Percentiles rank a stretch among this genome's conserved stretches.
These are phyloP conservation scores for Exophiala alcalophila DNA, from an alignment of 2,329 filamentous ascomycete genomes.

Conservation along the genomic window DNA sequence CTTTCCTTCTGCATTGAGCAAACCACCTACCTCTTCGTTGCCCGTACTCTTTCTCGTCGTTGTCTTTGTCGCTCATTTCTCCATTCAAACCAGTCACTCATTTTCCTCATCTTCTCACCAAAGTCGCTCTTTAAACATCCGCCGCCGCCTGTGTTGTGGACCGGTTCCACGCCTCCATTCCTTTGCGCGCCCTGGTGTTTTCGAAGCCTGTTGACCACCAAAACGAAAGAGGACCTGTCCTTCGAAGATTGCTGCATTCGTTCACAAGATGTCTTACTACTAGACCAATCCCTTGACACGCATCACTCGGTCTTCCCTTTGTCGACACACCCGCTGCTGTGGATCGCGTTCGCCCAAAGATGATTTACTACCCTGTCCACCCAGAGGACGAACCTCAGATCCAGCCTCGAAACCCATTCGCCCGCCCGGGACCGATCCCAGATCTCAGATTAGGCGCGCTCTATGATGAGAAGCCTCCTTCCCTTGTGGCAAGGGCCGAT, in stretches of 20 bases:
- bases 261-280: constrained; percentile 16
- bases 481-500: constrained; percentile 20
- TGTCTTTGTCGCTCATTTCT: constrained; percentile 23
- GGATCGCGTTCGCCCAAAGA: background rate
- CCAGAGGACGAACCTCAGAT: constrained; percentile 26
- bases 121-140: constrained; percentile 28
- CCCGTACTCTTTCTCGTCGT: constrained; percentile 5
- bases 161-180: constrained; percentile 21
- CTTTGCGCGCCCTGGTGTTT: constrained; percentile 17
- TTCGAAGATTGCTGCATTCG: too few relatives aligned
- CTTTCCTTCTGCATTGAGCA: constrained; percentile 14
- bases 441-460: constrained; percentile 24
- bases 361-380: constrained; percentile 16
- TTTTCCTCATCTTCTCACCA: constrained; percentile 27
- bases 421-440: constrained; percentile 27
- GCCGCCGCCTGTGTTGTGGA: constrained; percentile 17
- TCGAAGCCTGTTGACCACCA: constrained; percentile 12
- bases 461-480: constrained; percentile 19
- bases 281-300: constrained; percentile 1
- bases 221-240: too few relatives aligned
- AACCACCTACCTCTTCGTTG: constrained; percentile 1
- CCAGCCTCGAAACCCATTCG: constrained; percentile 22
- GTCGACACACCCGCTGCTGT: background rate
- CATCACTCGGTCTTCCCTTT: constrained; percentile 1
- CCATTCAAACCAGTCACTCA: constrained; percentile 22